Evolutionary conservation across 2,329 filamentous ascomycete genomes (phyloP).

Genomic region (Penicillium sp.): DNA sequence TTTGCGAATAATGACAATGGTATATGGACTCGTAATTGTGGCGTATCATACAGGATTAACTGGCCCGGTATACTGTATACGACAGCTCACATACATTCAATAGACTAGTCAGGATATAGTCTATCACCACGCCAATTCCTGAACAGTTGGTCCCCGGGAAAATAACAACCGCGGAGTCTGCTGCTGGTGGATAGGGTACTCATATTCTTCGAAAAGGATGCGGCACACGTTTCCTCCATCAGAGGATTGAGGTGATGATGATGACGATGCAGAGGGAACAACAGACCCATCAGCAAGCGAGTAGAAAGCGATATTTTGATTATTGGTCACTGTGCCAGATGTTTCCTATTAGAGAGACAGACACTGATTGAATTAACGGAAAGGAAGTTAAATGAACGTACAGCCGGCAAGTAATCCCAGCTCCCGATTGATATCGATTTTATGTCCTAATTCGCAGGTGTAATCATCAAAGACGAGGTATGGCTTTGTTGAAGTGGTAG

Average conservation of each 20-base stretch:
- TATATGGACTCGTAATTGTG: not conserved
- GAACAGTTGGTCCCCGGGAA: conserved; percentile 27
- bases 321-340: conserved; percentile 26
- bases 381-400: conserved; percentile 17
- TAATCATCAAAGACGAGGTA: conserved; percentile 36
- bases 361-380: not conserved
- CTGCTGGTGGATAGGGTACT: conserved; percentile 20
- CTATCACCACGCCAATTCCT: conserved; percentile 37
- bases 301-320: conserved; percentile 34
- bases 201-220: conserved; percentile 32
- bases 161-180: conserved; percentile 34
- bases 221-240: conserved; percentile 21
- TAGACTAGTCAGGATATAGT: not conserved
- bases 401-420: conserved; percentile 36
- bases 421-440: conserved; percentile 36
- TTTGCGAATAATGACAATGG: not conserved
- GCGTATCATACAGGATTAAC: not conserved
- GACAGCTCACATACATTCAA: not conserved
- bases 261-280: conserved; percentile 24
- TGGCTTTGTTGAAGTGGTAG: conserved; percentile 29
- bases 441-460: conserved; percentile 22
- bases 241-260: conserved; percentile 21
- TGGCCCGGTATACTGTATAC: not conserved
- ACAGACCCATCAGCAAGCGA: conserved; percentile 34
- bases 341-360: not conserved